Conservation (phyloP, 352 stramenopile genomes). For the Phytopythium ostracodes region DNA sequence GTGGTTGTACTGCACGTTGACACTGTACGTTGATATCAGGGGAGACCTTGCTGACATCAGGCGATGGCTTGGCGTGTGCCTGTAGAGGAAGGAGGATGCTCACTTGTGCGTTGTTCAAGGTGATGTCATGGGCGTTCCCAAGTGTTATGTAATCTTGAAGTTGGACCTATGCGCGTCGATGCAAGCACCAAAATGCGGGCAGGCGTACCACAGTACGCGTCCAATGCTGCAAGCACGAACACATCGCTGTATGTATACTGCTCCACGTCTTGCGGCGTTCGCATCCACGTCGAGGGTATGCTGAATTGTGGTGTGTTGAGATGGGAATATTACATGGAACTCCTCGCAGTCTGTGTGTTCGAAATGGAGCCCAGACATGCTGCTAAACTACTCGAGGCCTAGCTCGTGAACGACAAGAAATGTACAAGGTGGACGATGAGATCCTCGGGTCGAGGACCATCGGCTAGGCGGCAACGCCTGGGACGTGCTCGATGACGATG, state of each 20-base stretch:
- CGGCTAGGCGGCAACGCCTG: slow-evolving; percentile 5
- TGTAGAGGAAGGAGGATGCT: not conserved
- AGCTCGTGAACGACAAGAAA: not conserved
- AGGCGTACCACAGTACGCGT: not conserved
- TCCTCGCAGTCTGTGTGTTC: no score
- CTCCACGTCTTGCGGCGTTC: no score
- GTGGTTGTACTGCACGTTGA: not conserved
- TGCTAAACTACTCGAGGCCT: no score
- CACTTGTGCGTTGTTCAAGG: not conserved
- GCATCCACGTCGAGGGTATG: no score
- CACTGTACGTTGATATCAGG: not conserved
- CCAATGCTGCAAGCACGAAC: no score
- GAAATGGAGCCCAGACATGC: no score
- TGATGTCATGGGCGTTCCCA: not conserved
- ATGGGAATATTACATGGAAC: not conserved
- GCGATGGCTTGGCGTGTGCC: not conserved
- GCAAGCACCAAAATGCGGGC: not conserved
- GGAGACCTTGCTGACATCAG: not conserved
- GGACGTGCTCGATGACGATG: slow-evolving; percentile 2
- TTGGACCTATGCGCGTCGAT: not conserved
- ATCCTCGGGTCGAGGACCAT: not conserved
- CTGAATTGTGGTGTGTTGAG: not conserved
- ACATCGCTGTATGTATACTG: no score
- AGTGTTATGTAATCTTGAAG: not conserved
- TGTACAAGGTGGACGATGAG: no score